Percentiles rank a stretch among this genome's conserved stretches.
Evolutionary conservation across 768 basidiomycete species (phyloP).

Genomic region (Neoboletus brunneissimus): DNA sequence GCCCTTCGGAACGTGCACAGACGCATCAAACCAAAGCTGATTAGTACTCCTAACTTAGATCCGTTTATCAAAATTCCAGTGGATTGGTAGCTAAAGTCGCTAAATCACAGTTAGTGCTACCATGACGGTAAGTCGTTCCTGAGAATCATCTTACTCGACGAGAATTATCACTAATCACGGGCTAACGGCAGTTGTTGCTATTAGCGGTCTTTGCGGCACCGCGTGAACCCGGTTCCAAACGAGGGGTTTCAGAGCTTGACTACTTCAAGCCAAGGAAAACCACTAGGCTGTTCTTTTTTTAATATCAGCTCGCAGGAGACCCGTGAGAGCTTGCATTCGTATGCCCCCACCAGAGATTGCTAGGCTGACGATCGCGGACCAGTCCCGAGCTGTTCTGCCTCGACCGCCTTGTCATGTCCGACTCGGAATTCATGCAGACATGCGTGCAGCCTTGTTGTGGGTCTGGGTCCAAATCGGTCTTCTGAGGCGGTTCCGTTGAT

Average conservation of each 20-base stretch:
- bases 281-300: background rate
- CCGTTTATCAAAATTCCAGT: no score
- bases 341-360: background rate
- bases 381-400: background rate
- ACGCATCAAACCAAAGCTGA: background rate
- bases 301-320: background rate
- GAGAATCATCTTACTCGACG: constrained; percentile 14
- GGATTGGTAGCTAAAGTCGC: background rate
- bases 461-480: constrained; percentile 15
- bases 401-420: background rate
- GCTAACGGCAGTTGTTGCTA: background rate
- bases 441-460: background rate
- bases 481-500: constrained; percentile 25
- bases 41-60: background rate
- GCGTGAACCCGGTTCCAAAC: constrained; percentile 12
- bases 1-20: background rate
- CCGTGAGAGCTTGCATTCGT: constrained; percentile 4
- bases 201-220: constrained; percentile 14
- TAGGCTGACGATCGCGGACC: background rate
- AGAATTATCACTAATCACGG: background rate
- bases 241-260: constrained; percentile 5
- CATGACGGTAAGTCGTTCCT: constrained; percentile 12
- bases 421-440: background rate
- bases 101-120: background rate
- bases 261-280: background rate